Conservation (phyloP, 106 monocot genomes). For the Vanilla planifolia region DNA sequence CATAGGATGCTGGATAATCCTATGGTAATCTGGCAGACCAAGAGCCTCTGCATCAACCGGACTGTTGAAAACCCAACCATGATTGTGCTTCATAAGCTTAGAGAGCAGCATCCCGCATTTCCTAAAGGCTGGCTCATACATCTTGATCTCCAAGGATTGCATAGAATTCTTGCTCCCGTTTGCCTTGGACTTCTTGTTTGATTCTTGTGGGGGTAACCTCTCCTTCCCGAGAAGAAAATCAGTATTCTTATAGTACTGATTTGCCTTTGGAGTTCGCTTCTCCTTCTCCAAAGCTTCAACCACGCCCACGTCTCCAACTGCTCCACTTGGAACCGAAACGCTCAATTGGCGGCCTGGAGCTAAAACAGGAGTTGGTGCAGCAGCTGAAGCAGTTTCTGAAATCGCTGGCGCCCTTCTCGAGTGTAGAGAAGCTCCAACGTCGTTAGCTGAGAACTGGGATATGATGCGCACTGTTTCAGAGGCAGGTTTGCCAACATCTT, state of each 20-base stretch:
- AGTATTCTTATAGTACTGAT: conserved; percentile 61
- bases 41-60: conserved; percentile 77
- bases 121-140: conserved; percentile 44
- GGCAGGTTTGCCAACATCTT: conserved; percentile 6
- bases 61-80: conserved; percentile 82
- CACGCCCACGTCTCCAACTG: not conserved
- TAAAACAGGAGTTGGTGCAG: conserved; percentile 4
- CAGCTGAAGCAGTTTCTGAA: conserved; percentile 3
- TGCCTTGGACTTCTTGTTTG: conserved; percentile 56
- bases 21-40: conserved; percentile 72
- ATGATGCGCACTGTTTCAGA: conserved; percentile 19
- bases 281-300: conserved; percentile 35
- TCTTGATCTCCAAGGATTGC: conserved; percentile 12
- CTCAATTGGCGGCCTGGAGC: not conserved
- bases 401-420: not conserved
- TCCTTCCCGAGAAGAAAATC: conserved; percentile 84
- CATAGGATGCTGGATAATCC: conserved; percentile 80
- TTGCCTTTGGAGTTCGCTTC: conserved; percentile 89
- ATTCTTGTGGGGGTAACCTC: conserved; percentile 47
- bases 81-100: conserved; percentile 81
- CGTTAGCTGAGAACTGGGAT: conserved; percentile 57
- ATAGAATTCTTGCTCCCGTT: conserved; percentile 35
- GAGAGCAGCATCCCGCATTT: conserved; percentile 37
- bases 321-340: not conserved
- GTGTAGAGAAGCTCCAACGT: conserved; percentile 18